A percentile compares a stretch with the other conserved stretches of the same genome.
phyloP scores from a whole-genome alignment of 1,284 basidiomycete species.

The Naganishia sp. region DNA sequence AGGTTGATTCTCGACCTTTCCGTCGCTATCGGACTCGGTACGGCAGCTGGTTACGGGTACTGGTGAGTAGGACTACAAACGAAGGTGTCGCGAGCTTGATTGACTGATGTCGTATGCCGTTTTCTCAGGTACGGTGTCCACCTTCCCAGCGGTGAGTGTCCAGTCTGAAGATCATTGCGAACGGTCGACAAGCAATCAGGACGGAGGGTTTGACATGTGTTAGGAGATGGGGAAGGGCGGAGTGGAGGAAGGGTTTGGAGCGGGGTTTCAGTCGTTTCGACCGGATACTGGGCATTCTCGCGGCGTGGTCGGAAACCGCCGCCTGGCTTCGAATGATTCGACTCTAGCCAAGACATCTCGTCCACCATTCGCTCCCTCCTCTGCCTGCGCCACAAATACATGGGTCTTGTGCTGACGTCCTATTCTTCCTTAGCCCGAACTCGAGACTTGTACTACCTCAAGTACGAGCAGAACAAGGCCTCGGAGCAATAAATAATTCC shows the following conservation, averaged over 20 bases:
- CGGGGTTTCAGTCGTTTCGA: too few species aligned
- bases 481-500: constrained; percentile 5
- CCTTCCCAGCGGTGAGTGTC: constrained; percentile 65
- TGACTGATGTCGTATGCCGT: not conserved
- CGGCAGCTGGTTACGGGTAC: constrained; percentile 69
- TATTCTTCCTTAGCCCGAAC: constrained; percentile 62
- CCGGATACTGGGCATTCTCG: too few species aligned
- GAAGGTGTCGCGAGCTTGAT: constrained; percentile 41
- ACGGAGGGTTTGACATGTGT: too few species aligned
- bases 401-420: constrained; percentile 13
- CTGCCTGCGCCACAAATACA: constrained; percentile 9
- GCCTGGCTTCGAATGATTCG: too few species aligned
- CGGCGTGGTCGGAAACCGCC: too few species aligned
- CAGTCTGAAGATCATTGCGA: too few species aligned
- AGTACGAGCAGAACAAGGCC: constrained; percentile 64
- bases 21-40: constrained; percentile 69
- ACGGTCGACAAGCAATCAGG: too few species aligned
- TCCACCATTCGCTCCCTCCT: too few species aligned
- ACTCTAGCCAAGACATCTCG: too few species aligned
- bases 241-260: too few species aligned
- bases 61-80: constrained; percentile 62
- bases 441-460: constrained; percentile 79
- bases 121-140: constrained; percentile 72
- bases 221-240: too few species aligned
- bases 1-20: constrained; percentile 77